These are phyloP conservation scores for Microsporum canis DNA, from an alignment of 2,329 filamentous ascomycete genomes.

Conservation along the genomic window DNA sequence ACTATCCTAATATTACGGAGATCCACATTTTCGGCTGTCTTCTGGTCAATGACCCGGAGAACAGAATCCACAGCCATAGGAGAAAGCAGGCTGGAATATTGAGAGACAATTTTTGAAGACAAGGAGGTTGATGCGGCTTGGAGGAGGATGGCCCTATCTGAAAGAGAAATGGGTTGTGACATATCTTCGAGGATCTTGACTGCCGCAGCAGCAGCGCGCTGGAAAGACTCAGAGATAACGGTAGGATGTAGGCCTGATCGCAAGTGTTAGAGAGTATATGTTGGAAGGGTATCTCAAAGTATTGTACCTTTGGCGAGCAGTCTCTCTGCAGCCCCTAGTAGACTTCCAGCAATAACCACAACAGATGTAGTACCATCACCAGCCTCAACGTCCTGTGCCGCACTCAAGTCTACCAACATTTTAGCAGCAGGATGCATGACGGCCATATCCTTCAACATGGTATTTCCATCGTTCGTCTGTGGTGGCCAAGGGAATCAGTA, in stretches of 20 bases:
- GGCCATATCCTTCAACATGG: slow-evolving; percentile 97
- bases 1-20: slow-evolving; percentile 92
- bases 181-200: slow-evolving; percentile 88
- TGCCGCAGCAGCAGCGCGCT: slow-evolving; percentile 78
- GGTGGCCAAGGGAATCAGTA: slow-evolving; percentile 5
- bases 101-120: slow-evolving; percentile 96
- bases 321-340: slow-evolving; percentile 85
- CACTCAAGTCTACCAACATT: slow-evolving; percentile 95
- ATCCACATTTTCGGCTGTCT: slow-evolving; percentile 92
- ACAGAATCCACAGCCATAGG: slow-evolving; percentile 97
- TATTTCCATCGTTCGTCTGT: slow-evolving; percentile 92
- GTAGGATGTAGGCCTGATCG: slow-evolving; percentile 70
- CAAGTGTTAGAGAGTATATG: background rate
- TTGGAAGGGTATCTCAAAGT: background rate
- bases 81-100: slow-evolving; percentile 89
- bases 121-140: slow-evolving; percentile 95
- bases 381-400: slow-evolving; percentile 95
- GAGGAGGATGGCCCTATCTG: slow-evolving; percentile 77
- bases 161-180: slow-evolving; percentile 83
- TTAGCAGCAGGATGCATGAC: slow-evolving; percentile 99
- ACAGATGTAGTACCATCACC: slow-evolving; percentile 98
- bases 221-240: slow-evolving; percentile 94
- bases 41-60: slow-evolving; percentile 87
- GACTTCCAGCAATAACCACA: slow-evolving; percentile 90
- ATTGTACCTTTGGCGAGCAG: slow-evolving; percentile 66